These are phyloP conservation scores for Lodderomyces margitis DNA, from an alignment of 1,139 yeast genomes.

Conservation along the genomic window DNA sequence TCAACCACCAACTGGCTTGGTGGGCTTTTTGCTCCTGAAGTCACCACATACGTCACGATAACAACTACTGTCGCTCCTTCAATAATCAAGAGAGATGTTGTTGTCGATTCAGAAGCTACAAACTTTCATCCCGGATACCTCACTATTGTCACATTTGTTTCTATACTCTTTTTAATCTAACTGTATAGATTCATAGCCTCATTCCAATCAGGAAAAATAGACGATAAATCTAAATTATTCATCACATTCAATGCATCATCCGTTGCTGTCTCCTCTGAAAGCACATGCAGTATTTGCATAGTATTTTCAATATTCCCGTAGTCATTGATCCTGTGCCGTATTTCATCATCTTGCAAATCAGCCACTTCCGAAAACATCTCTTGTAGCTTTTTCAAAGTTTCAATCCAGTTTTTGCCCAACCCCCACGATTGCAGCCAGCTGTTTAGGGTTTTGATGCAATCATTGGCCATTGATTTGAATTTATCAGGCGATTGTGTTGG, in stretches of 20 bases:
- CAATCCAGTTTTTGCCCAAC: conserved; percentile 25
- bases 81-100: conserved; percentile 11
- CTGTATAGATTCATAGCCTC: conserved; percentile 15
- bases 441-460: conserved; percentile 19
- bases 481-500: conserved; percentile 17
- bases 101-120: conserved; percentile 5
- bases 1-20: conserved; percentile 6
- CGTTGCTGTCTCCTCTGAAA: conserved; percentile 7
- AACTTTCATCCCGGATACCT: conserved; percentile 6
- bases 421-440: conserved; percentile 27
- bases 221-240: conserved; percentile 21
- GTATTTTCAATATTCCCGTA: conserved; percentile 21
- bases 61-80: conserved; percentile 12
- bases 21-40: conserved; percentile 4
- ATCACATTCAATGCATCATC: conserved; percentile 19
- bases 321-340: conserved; percentile 26
- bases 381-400: conserved; percentile 20
- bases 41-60: conserved; percentile 11
- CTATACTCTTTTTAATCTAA: conserved; percentile 4
- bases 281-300: conserved; percentile 20
- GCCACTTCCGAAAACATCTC: conserved; percentile 19
- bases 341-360: conserved; percentile 20
- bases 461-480: conserved; percentile 20
- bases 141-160: conserved; percentile 7
- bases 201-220: conserved; percentile 24